Conservation (phyloP, 257 asterid species). For the Eustoma russellianum region DNA sequence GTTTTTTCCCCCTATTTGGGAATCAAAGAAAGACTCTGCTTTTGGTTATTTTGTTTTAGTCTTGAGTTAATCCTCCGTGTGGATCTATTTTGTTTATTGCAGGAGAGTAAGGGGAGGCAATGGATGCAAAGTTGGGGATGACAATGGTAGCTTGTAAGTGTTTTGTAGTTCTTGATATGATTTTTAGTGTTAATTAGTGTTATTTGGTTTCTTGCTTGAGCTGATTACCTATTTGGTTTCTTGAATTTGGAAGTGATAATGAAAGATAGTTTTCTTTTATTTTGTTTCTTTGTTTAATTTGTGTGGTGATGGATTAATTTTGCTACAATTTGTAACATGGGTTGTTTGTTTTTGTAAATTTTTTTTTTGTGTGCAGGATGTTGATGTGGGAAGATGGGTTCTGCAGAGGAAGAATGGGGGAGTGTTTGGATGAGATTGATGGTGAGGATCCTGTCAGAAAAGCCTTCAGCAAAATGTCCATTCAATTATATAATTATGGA, state of each 20-base stretch:
- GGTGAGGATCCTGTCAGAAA: constrained; percentile 89
- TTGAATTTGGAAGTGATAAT: not conserved
- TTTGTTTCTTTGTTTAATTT: constrained; percentile 5
- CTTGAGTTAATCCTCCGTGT: constrained; percentile 5
- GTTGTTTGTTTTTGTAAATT: constrained; percentile 1
- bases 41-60: constrained; percentile 4
- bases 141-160: constrained; percentile 97
- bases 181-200: too few relatives aligned
- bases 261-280: not conserved
- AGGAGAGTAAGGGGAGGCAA: constrained; percentile 95
- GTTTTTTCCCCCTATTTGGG: not conserved
- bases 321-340: constrained; percentile 7
- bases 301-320: constrained; percentile 6
- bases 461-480: constrained; percentile 99
- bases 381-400: constrained; percentile 99
- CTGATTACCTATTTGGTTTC: not conserved
- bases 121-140: constrained; percentile 98
- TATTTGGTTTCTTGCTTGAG: not conserved
- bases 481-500: constrained; percentile 98
- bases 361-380: constrained; percentile 64
- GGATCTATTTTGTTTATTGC: constrained; percentile 14
- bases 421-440: constrained; percentile 73
- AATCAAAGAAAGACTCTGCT: not conserved
- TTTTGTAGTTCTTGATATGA: too few relatives aligned
- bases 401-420: constrained; percentile 82